A percentile compares a stretch with the other conserved stretches of the same genome.
These are phyloP conservation scores for Pleurotus platypus DNA, from an alignment of 768 basidiomycete species.

Conservation along the genomic window DNA sequence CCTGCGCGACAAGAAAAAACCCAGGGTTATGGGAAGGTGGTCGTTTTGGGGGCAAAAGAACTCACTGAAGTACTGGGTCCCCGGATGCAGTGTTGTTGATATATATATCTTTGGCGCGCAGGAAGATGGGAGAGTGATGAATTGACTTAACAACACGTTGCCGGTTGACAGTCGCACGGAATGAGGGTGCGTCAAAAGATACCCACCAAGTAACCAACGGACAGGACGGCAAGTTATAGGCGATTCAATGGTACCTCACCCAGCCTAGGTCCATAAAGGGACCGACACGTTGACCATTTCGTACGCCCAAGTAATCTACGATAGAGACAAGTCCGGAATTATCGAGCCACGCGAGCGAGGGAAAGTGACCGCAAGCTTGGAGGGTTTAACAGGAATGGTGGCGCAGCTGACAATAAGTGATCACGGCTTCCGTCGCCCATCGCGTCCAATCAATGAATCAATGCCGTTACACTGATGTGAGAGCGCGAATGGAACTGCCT, in stretches of 20 bases:
- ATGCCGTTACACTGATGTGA: not conserved
- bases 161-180: not conserved
- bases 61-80: not conserved
- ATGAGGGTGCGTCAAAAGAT: not conserved
- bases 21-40: not conserved
- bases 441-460: not conserved
- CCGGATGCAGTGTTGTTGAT: not conserved
- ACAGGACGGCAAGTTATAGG: not conserved
- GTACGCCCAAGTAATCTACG: not conserved
- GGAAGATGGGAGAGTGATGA: not conserved
- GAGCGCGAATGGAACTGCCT: not conserved
- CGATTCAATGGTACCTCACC: not conserved
- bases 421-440: not conserved
- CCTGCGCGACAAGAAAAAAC: not conserved
- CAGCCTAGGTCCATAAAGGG: not conserved
- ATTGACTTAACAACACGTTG: slow-evolving; percentile 1
- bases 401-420: slow-evolving; percentile 3
- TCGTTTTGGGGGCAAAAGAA: not conserved
- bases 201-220: not conserved
- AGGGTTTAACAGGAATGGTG: slow-evolving; percentile 7
- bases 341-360: slow-evolving; percentile 1
- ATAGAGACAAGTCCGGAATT: not conserved
- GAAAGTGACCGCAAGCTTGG: slow-evolving; percentile 1
- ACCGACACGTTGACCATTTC: not conserved
- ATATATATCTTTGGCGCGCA: not conserved